Evolutionary conservation across 1,139 yeast genomes (phyloP), one percentile per base, ranked within the genome.

Genomic region (Scheffersomyces lignicola): DNA sequence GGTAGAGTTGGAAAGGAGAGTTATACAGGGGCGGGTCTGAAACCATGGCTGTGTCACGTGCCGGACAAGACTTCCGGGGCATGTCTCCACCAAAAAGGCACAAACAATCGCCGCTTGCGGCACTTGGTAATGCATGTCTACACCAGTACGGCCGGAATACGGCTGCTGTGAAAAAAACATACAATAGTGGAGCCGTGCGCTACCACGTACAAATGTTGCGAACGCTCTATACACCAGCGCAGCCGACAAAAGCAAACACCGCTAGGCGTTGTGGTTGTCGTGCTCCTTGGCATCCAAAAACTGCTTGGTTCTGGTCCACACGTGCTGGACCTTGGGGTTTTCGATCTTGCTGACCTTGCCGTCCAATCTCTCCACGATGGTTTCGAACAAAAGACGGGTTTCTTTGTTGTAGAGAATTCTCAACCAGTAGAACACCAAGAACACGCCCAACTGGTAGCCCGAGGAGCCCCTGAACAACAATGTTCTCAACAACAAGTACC

Each of bases 371-470:
- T 58, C 60, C 26, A 76, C 51, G 35, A 75, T 43, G 7, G 66
- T 62, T 21, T 48, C 47, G 43, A 78, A 61, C 47, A 76, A 64
- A 37, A 58, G 62, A 33, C 68, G 65, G 3, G 81, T 74, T 41
- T 73, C 72, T 42, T 66, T 69, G 49, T 71, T 73, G 54, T 72
- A 75, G 44, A 78, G 65, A 38, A 83, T 58, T 60, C 88, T 75
- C 47, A 84, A 62, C 89, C 90, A 83, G 62, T 78, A 81, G 52
- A 83, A 78, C 37, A 73, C 57, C 38, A 70, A 50, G 54, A 80
- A 80, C 34, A 76, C 52, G 10, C 69, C 69, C 52, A 83, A 65
- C 38, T 83, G 85, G 56, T 65, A 82, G 2, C 92, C 94, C 3
- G 87, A 71, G 10, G 84, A 69, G 32, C 82, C 81, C 56, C 82